A percentile compares a stretch with the other conserved stretches of the same genome.
phyloP scores from a whole-genome alignment of 2,329 filamentous ascomycete genomes.

The Alternaria gansuensis region DNA sequence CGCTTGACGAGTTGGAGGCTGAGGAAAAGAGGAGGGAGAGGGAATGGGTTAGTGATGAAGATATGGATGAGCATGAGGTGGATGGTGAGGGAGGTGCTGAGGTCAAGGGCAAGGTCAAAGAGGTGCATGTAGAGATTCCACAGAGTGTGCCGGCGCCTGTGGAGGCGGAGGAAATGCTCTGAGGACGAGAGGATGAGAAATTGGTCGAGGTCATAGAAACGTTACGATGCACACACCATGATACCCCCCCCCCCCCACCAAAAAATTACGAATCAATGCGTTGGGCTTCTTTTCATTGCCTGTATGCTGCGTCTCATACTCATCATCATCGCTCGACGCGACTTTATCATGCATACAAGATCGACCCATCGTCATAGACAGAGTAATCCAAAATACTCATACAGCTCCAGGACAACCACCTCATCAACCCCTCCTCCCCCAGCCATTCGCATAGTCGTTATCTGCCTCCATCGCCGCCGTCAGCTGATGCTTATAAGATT shows the following conservation, averaged over 20 bases:
- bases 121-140: conserved; percentile 24
- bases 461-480: conserved; percentile 41
- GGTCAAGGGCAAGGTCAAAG: conserved; percentile 30
- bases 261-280: conserved; percentile 14
- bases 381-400: neutral
- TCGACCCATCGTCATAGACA: neutral
- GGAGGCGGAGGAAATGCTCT: conserved; percentile 44
- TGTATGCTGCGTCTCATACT: neutral
- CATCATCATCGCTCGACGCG: no score
- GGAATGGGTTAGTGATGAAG: conserved; percentile 45
- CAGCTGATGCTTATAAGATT: conserved; percentile 70
- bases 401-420: neutral
- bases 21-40: conserved; percentile 26
- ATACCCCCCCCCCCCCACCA: conserved; percentile 16
- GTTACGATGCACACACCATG: conserved; percentile 12
- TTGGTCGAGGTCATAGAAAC: neutral
- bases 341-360: neutral
- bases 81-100: conserved; percentile 6
- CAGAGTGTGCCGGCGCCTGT: conserved; percentile 24
- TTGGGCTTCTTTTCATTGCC: neutral
- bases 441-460: conserved; percentile 28
- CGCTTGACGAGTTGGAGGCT: conserved; percentile 27
- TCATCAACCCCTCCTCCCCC: conserved; percentile 10
- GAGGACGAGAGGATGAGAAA: neutral
- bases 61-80: conserved; percentile 34